phyloP scores from a whole-genome alignment of 2,329 filamentous ascomycete genomes.

The Colletotrichum tanaceti region DNA sequence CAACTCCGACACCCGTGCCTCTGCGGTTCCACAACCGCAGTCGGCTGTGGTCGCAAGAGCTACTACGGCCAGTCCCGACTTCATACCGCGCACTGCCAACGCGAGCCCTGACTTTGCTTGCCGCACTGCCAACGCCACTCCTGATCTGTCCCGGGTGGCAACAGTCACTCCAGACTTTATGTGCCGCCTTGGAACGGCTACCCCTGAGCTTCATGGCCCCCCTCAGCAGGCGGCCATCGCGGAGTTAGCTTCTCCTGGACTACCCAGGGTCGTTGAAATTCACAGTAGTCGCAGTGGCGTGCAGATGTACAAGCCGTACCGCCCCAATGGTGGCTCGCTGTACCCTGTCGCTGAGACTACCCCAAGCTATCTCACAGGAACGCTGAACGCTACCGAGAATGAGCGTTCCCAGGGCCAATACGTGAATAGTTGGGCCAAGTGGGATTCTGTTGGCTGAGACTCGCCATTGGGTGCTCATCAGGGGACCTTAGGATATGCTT shows the following conservation, averaged over 20 bases:
- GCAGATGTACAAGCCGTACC: conserved; percentile 38
- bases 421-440: conserved; percentile 33
- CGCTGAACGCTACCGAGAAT: conserved; percentile 24
- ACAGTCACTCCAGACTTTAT: conserved; percentile 8
- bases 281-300: conserved; percentile 34
- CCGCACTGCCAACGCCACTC: conserved; percentile 4
- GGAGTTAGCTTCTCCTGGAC: conserved; percentile 38
- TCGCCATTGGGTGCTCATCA: background rate
- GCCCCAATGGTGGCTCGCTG: conserved; percentile 13
- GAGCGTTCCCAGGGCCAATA: conserved; percentile 23
- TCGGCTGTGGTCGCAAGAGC: conserved; percentile 3
- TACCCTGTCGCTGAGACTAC: conserved; percentile 30
- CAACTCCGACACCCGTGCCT: conserved; percentile 22
- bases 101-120: conserved; percentile 31
- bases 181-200: conserved; percentile 33
- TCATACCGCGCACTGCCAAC: conserved; percentile 11
- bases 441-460: conserved; percentile 23
- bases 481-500: background rate
- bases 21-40: background rate
- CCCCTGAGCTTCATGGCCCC: conserved; percentile 39
- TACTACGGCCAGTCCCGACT: conserved; percentile 19
- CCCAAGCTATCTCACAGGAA: conserved; percentile 27
- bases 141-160: conserved; percentile 3
- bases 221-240: conserved; percentile 39
- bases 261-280: conserved; percentile 39